These are phyloP conservation scores for Serpula lacrymans DNA, from an alignment of 768 basidiomycete species.

Conservation along the genomic window DNA sequence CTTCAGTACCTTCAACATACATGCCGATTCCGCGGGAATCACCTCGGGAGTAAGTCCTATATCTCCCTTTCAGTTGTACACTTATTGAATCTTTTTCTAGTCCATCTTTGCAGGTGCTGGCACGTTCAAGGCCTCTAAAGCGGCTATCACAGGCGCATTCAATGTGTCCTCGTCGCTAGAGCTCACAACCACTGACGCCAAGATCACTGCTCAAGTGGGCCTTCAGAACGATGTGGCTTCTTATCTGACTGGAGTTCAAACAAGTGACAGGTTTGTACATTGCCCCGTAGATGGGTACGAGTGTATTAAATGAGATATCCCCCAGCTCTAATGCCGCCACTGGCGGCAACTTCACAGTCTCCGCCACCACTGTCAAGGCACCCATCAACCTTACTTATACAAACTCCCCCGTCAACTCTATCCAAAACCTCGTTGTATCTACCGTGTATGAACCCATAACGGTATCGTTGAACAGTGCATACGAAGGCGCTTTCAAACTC, in stretches of 20 bases:
- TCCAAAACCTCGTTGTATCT: slow-evolving; percentile 25
- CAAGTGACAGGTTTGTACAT: slow-evolving; percentile 40
- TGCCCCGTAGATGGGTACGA: slow-evolving; percentile 29
- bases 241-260: slow-evolving; percentile 27
- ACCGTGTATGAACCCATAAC: slow-evolving; percentile 26
- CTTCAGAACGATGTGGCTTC: slow-evolving; percentile 27
- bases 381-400: slow-evolving; percentile 24
- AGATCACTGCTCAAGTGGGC: slow-evolving; percentile 36
- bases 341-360: slow-evolving; percentile 32
- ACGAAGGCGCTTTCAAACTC: slow-evolving; percentile 40
- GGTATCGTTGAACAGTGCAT: slow-evolving; percentile 32
- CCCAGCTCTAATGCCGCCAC: slow-evolving; percentile 21
- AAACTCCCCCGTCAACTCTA: slow-evolving; percentile 33
- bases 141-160: slow-evolving; percentile 43
- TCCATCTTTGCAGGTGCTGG: slow-evolving; percentile 26
- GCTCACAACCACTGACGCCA: slow-evolving; percentile 36
- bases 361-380: slow-evolving; percentile 26
- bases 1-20: slow-evolving; percentile 32
- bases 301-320: no score
- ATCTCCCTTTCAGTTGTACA: background rate
- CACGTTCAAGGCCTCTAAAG: slow-evolving; percentile 38
- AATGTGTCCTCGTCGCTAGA: slow-evolving; percentile 32
- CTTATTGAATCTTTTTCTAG: slow-evolving; percentile 18
- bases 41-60: no score
- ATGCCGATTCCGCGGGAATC: background rate